Percentiles rank a stretch among this genome's conserved stretches.
These are phyloP conservation scores for Panellus pusillus DNA, from an alignment of 768 basidiomycete genomes.

Conservation along the genomic window DNA sequence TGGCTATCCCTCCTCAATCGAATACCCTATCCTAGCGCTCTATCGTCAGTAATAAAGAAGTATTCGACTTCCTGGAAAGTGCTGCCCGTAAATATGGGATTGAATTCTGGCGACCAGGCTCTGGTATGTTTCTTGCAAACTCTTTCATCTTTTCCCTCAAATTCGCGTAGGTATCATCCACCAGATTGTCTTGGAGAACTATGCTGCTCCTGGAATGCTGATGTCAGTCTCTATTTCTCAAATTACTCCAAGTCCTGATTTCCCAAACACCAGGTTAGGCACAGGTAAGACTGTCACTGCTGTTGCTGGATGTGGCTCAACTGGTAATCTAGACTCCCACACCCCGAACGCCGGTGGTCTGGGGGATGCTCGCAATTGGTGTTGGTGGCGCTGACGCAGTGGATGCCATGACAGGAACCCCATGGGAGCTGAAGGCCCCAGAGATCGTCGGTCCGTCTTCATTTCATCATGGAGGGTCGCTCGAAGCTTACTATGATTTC, in stretches of 20 bases:
- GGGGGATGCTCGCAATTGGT: slow-evolving; percentile 93
- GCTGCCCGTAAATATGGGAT: slow-evolving; percentile 91
- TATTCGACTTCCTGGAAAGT: slow-evolving; percentile 95
- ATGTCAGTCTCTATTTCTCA: slow-evolving; percentile 53
- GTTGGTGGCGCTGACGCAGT: slow-evolving; percentile 99
- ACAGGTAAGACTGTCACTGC: slow-evolving; percentile 51
- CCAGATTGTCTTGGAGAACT: slow-evolving; percentile 97
- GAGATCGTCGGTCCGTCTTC: slow-evolving; percentile 16
- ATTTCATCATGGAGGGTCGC: not conserved
- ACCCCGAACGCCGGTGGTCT: slow-evolving; percentile 98
- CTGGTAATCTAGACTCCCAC: slow-evolving; percentile 70
- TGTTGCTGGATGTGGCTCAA: not conserved
- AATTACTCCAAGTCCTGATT: slow-evolving; percentile 8
- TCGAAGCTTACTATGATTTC: not conserved
- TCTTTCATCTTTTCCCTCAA: not conserved
- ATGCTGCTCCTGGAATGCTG: slow-evolving; percentile 92
- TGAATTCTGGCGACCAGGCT: slow-evolving; percentile 98
- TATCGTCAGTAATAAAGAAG: slow-evolving; percentile 88
- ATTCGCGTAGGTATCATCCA: slow-evolving; percentile 67
- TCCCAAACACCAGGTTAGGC: slow-evolving; percentile 57
- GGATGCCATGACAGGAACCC: slow-evolving; percentile 96
- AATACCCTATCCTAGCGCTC: slow-evolving; percentile 54
- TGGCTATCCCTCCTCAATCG: not conserved
- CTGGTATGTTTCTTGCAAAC: slow-evolving; percentile 39
- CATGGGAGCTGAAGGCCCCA: slow-evolving; percentile 85